A percentile compares a stretch with the other conserved stretches of the same genome.
phyloP scores from a whole-genome alignment of 2,329 filamentous ascomycete genomes.

The Aspergillaceae sp. region DNA sequence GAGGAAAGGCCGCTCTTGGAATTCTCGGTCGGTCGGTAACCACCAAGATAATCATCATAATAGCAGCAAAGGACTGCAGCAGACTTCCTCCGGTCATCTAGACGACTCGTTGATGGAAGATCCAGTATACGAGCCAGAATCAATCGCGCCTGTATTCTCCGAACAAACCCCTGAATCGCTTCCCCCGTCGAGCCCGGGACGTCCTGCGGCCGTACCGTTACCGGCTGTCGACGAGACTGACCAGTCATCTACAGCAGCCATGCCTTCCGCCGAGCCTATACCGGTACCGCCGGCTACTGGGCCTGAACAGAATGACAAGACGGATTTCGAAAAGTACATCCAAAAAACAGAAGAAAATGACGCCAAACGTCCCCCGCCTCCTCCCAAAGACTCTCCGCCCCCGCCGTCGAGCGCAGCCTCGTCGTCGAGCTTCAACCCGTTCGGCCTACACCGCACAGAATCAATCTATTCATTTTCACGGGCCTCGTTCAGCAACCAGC shows the following conservation, averaged over 20 bases:
- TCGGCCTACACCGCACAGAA: constrained; percentile 54
- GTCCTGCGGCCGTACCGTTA: neutral
- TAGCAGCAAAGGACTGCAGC: constrained; percentile 9
- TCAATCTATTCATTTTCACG: constrained; percentile 92
- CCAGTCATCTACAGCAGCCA: constrained; percentile 7
- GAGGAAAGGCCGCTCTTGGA: constrained; percentile 30
- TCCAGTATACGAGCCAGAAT: constrained; percentile 2
- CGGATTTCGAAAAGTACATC: constrained; percentile 36
- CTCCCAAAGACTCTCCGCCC: constrained; percentile 29
- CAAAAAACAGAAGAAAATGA: constrained; percentile 27
- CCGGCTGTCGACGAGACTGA: neutral
- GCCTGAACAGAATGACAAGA: constrained; percentile 16
- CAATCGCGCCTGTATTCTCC: neutral
- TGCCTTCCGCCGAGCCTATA: constrained; percentile 23
- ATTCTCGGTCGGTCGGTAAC: neutral
- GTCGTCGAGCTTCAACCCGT: constrained; percentile 30
- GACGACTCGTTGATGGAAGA: constrained; percentile 13
- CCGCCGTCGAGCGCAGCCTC: constrained; percentile 7
- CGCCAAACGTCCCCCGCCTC: constrained; percentile 22
- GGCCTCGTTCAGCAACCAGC: constrained; percentile 84
- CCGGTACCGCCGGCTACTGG: constrained; percentile 14
- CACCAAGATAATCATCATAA: constrained; percentile 14
- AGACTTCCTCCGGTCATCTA: constrained; percentile 13
- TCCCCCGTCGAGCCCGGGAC: neutral
- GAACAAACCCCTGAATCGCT: neutral